Evolutionary conservation across 495 filamentous ascomycete species (phyloP).

Genomic region (Hypoxylon intermedium): DNA sequence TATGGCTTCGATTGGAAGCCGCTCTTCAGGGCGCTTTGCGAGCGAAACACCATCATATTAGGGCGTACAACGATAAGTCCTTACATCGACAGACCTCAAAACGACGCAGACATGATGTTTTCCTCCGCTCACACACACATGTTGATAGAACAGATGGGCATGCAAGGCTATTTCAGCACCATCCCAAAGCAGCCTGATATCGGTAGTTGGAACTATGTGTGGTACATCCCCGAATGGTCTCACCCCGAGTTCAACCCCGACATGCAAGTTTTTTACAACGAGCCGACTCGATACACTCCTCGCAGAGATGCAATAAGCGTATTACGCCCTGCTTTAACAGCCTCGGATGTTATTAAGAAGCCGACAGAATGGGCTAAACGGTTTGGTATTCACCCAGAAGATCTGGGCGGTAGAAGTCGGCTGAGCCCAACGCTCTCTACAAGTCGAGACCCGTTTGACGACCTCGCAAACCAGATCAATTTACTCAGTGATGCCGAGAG

Average conservation of each 20-base stretch:
- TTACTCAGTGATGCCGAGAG: conserved; percentile 8
- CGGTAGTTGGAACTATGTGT: conserved; percentile 24
- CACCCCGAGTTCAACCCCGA: conserved; percentile 37
- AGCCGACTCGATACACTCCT: not conserved
- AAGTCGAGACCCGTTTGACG: conserved; percentile 32
- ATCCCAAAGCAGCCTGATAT: conserved; percentile 13
- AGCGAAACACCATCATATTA: too few species aligned
- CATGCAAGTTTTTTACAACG: not conserved
- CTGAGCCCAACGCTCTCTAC: conserved; percentile 41
- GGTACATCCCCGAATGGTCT: conserved; percentile 41
- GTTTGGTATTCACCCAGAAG: conserved; percentile 44
- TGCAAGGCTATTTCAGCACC: too few species aligned
- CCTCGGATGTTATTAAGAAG: conserved; percentile 20
- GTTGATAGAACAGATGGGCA: too few species aligned
- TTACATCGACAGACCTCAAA: too few species aligned
- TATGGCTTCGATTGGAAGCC: too few species aligned
- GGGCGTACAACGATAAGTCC: too few species aligned
- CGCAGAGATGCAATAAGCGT: conserved; percentile 24
- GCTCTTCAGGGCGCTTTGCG: too few species aligned
- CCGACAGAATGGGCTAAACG: conserved; percentile 46
- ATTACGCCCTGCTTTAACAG: conserved; percentile 43
- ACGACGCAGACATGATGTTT: too few species aligned
- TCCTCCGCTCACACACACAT: too few species aligned
- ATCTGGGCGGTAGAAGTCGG: conserved; percentile 42
- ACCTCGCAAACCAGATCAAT: conserved; percentile 27